Base-by-base conservation (phyloP, 1,284 basidiomycete species). In the Golubevia pallescens region DNA sequence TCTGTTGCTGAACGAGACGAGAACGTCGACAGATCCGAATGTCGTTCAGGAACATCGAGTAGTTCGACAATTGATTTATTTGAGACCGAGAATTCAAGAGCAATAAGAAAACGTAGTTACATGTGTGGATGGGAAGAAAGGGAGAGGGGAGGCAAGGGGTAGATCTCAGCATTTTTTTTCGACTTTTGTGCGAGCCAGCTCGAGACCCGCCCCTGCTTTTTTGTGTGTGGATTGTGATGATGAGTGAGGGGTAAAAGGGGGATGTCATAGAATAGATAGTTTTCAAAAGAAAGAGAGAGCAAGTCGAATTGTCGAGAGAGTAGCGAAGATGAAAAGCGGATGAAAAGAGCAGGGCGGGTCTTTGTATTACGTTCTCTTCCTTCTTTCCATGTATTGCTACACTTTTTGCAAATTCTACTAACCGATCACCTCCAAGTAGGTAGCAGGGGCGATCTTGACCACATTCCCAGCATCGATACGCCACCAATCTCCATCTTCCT, bases 401-500 rank as follows among this genome's bases (percentile, higher is more conserved):
- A 38, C 5, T 38, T 38, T 38, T 38, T 38, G 3, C 10, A 10
- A 38, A 56, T 56, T 7, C 28, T 63, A 71, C 66, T 68, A 58
- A 71, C 69, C 66, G 42, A 42, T 62, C 55, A 81, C 59, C 61
- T 82, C 78, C 60, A 85, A 63, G 69, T 85, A 85, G 34, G 77
- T 77, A 1, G 81, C 75, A 8, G 82, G 82, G 0, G 78, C 81
- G 59, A 85, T 66, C 14, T 69, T 70, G 6, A 73, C 66, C 5
- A 38, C 34, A 38, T 38, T 10, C 10, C 34, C 34, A 38, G 34
- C 34, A 56, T 82, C 77, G 57, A 85, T 69, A 1, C 69, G 66
- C 82, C 82, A 85, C 82, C 82, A 85, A 69, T 78, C 76, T 24
- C 68, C 68, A 56, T 85, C 82, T 16, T 74, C 74, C 52, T 76